Conservation (phyloP, 2,329 filamentous ascomycete species). For the Chrysoporthe puriensis region DNA sequence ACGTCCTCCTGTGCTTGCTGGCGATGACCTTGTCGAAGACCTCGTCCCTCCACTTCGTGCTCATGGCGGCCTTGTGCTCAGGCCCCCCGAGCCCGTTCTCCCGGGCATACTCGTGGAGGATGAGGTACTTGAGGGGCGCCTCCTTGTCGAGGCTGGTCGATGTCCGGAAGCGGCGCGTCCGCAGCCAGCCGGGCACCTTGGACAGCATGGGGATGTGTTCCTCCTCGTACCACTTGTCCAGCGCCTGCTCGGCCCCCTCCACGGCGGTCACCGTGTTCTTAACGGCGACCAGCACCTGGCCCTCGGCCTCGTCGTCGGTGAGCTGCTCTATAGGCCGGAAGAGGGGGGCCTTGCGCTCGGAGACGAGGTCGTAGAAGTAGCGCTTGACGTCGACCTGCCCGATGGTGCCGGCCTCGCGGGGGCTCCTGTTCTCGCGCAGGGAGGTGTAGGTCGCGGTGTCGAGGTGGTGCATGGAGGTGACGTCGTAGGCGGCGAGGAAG, state of each 20-base stretch:
- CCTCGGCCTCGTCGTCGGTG: constrained; percentile 60
- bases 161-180: constrained; percentile 71
- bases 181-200: constrained; percentile 78
- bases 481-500: constrained; percentile 82
- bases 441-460: constrained; percentile 70
- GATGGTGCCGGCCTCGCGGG: constrained; percentile 58
- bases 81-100: constrained; percentile 68
- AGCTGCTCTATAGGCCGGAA: constrained; percentile 65
- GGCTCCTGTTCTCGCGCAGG: constrained; percentile 61
- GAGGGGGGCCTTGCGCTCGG: constrained; percentile 55
- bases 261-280: constrained; percentile 57
- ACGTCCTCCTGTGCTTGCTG: constrained; percentile 61
- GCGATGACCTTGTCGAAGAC: constrained; percentile 63
- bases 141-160: constrained; percentile 60
- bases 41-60: constrained; percentile 64
- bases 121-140: constrained; percentile 61
- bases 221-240: constrained; percentile 73
- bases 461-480: constrained; percentile 73
- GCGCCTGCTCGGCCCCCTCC: constrained; percentile 53
- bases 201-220: constrained; percentile 75
- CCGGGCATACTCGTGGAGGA: constrained; percentile 73
- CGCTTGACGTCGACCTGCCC: constrained; percentile 67
- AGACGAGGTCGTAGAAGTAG: constrained; percentile 70
- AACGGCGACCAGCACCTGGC: constrained; percentile 65
- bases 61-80: constrained; percentile 65